These are phyloP conservation scores for Vitellaria paradoxa DNA, from an alignment of 179 eudicot species.

Conservation along the genomic window DNA sequence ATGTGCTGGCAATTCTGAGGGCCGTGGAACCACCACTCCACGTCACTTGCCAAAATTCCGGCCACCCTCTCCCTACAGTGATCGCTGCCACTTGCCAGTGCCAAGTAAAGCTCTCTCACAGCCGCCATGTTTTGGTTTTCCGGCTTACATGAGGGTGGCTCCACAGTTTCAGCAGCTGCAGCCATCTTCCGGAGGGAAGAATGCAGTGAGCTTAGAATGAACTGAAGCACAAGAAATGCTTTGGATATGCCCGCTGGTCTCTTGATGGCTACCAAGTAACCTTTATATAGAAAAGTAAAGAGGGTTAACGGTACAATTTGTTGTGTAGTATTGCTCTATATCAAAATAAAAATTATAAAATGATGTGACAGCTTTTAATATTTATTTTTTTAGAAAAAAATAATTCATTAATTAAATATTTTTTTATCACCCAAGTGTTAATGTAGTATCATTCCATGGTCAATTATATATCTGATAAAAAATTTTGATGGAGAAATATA, in stretches of 20 bases:
- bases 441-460: no score
- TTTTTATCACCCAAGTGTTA: no score
- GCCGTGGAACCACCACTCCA: constrained; percentile 92
- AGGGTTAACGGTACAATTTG: no score
- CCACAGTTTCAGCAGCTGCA: constrained; percentile 2
- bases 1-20: constrained; percentile 80
- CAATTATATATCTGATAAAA: no score
- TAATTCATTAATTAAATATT: not conserved
- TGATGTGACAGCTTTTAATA: no score
- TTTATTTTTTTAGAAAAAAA: no score
- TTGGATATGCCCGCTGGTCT: not conserved
- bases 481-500: not conserved
- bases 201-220: not conserved
- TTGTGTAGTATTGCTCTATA: no score
- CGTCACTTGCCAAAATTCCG: constrained; percentile 43
- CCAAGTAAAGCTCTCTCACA: constrained; percentile 46
- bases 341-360: no score
- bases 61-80: constrained; percentile 19
- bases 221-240: not conserved
- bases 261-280: not conserved
- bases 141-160: not conserved
- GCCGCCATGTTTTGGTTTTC: constrained; percentile 38
- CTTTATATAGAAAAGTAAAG: not conserved
- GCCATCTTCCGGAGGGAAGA: not conserved
- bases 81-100: constrained; percentile 39